Conservation (phyloP, 1,139 yeast species). For the Yamadazyma dushanensis region DNA sequence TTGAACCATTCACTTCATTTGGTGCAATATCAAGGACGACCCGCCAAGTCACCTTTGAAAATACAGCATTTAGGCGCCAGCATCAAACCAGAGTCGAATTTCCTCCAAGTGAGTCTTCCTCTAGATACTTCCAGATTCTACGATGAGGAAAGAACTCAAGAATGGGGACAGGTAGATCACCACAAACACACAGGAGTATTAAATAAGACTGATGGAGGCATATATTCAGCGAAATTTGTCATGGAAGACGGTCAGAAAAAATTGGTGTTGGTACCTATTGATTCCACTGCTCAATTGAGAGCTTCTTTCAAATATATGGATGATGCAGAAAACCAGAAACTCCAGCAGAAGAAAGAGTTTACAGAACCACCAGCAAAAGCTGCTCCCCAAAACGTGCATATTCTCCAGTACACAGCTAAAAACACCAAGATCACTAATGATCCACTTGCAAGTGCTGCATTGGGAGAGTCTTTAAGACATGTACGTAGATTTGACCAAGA, state of each 20-base stretch:
- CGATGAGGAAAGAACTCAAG: slow-evolving; percentile 60
- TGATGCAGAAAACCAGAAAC: slow-evolving; percentile 34
- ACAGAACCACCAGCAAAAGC: slow-evolving; percentile 29
- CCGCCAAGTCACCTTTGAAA: slow-evolving; percentile 42
- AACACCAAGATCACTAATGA: slow-evolving; percentile 66
- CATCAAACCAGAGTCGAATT: slow-evolving; percentile 58
- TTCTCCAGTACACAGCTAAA: slow-evolving; percentile 44
- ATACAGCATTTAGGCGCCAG: slow-evolving; percentile 41
- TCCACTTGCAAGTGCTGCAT: slow-evolving; percentile 62
- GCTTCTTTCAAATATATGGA: slow-evolving; percentile 82
- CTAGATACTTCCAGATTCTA: slow-evolving; percentile 63
- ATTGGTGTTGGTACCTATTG: slow-evolving; percentile 65
- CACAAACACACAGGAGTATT: slow-evolving; percentile 75
- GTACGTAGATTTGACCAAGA: slow-evolving; percentile 80
- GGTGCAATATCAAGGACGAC: slow-evolving; percentile 74
- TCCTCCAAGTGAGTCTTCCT: slow-evolving; percentile 71
- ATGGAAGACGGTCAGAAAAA: slow-evolving; percentile 28
- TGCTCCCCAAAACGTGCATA: slow-evolving; percentile 33
- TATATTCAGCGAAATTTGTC: slow-evolving; percentile 37
- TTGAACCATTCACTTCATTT: slow-evolving; percentile 33
- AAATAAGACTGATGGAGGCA: slow-evolving; percentile 53
- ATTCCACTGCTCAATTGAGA: slow-evolving; percentile 72
- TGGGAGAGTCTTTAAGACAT: slow-evolving; percentile 79
- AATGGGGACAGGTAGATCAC: slow-evolving; percentile 58
- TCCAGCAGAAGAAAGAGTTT: slow-evolving; percentile 24